Percentiles rank a stretch among this genome's conserved stretches.
phyloP scores from a whole-genome alignment of 495 filamentous ascomycete species.

The Hypoxylon intermedium region DNA sequence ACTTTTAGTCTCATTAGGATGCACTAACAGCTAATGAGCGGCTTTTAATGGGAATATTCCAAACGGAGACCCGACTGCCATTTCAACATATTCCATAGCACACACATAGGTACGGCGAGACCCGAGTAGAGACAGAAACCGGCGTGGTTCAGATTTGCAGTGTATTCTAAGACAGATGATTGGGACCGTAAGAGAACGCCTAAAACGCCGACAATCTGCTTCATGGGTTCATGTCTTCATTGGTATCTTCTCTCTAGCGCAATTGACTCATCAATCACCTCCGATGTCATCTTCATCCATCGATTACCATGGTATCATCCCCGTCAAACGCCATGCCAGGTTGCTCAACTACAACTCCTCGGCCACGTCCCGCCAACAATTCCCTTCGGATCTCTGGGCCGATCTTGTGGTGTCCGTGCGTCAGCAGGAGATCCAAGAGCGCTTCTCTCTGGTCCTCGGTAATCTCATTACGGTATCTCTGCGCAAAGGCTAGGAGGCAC shows the following conservation, averaged over 20 bases:
- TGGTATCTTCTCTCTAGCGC: slow-evolving; percentile 31
- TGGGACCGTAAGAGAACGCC: slow-evolving; percentile 18
- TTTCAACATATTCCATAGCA: too few species aligned
- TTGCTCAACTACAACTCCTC: slow-evolving; percentile 74
- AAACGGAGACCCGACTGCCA: too few species aligned
- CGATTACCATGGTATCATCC: slow-evolving; percentile 90
- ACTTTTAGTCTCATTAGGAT: too few species aligned
- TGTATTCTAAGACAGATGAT: slow-evolving; percentile 5
- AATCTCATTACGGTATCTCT: slow-evolving; percentile 83
- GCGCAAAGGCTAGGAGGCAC: slow-evolving; percentile 81
- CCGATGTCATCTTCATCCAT: slow-evolving; percentile 30
- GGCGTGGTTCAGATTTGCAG: not conserved
- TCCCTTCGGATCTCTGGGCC: slow-evolving; percentile 92
- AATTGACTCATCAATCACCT: not conserved
- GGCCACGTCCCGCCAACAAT: slow-evolving; percentile 83
- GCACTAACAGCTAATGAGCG: too few species aligned
- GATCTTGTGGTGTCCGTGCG: slow-evolving; percentile 85
- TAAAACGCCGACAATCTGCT: slow-evolving; percentile 28
- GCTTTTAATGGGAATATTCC: too few species aligned
- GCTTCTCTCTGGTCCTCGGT: slow-evolving; percentile 82
- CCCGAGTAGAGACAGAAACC: not conserved
- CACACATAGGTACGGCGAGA: not conserved
- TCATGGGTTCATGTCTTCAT: slow-evolving; percentile 17
- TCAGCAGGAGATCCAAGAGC: slow-evolving; percentile 84
- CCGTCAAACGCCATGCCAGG: slow-evolving; percentile 61